Percentiles rank a stretch among this genome's conserved stretches.
Conservation (phyloP, 129 eudicot genomes). For the Flaveria linearis region DNA sequence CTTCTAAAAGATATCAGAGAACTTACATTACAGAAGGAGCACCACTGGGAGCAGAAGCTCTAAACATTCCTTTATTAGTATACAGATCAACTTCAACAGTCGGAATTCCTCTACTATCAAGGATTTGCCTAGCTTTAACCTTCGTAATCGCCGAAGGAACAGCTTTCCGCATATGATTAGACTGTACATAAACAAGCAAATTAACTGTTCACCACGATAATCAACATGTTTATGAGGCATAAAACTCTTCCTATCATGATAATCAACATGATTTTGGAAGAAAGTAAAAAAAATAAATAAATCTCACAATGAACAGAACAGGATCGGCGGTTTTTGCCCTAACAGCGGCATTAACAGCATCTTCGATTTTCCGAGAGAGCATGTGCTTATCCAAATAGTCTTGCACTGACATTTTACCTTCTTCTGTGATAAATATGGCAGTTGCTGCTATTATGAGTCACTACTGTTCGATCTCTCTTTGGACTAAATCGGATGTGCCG, state of each 20-base stretch:
- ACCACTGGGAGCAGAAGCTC: constrained; percentile 92
- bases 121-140: constrained; percentile 84
- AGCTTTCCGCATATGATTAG: constrained; percentile 92
- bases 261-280: not conserved
- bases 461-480: not conserved
- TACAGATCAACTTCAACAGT: constrained; percentile 88
- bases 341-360: constrained; percentile 99
- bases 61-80: constrained; percentile 88
- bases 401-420: constrained; percentile 75
- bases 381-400: constrained; percentile 89
- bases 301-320: constrained; percentile 78
- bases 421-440: not conserved
- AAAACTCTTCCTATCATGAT: constrained; percentile 13
- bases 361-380: constrained; percentile 97
- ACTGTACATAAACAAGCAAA: constrained; percentile 34
- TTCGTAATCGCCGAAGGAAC: constrained; percentile 89
- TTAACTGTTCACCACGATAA: not conserved
- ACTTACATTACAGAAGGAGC: constrained; percentile 84
- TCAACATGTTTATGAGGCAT: not conserved
- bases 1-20: not conserved
- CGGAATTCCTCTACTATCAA: constrained; percentile 96
- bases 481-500: constrained; percentile 17
- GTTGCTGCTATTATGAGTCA: constrained; percentile 1
- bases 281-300: not conserved
- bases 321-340: constrained; percentile 96